Evolutionary conservation across 2,329 filamentous ascomycete genomes (phyloP).

Genomic region (Exophiala sp.): DNA sequence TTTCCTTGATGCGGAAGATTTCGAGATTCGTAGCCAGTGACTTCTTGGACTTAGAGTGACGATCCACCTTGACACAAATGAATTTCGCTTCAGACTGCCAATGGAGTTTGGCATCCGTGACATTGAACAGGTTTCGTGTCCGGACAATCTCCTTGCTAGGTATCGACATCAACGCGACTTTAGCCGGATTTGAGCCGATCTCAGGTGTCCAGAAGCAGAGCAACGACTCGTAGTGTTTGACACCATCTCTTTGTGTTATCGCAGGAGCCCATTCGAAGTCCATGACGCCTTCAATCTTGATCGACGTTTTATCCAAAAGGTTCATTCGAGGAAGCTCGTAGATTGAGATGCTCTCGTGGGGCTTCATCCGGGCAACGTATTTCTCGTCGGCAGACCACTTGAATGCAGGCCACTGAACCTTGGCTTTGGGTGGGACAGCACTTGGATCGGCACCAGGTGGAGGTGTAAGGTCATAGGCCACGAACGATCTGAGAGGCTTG

Average conservation of each 20-base stretch:
- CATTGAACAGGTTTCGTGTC: constrained; percentile 95
- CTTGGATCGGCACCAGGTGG: constrained; percentile 55
- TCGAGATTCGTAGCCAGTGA: constrained; percentile 94
- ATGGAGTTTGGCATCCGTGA: constrained; percentile 94
- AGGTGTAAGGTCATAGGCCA: constrained; percentile 66
- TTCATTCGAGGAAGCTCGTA: constrained; percentile 88
- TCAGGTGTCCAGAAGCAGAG: constrained; percentile 99
- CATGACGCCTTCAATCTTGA: constrained; percentile 94
- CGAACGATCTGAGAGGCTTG: constrained; percentile 86
- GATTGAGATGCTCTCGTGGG: constrained; percentile 80
- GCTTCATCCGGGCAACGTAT: constrained; percentile 87
- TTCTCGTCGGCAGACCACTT: constrained; percentile 99
- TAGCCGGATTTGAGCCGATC: constrained; percentile 94
- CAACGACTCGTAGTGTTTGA: constrained; percentile 91
- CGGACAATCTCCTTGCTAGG: constrained; percentile 91
- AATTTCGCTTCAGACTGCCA: constrained; percentile 96
- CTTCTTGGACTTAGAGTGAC: constrained; percentile 99
- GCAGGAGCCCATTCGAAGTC: constrained; percentile 98
- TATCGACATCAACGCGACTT: constrained; percentile 92
- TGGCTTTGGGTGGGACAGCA: constrained; percentile 70
- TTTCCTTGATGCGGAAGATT: constrained; percentile 95
- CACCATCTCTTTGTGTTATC: constrained; percentile 69
- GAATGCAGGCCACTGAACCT: constrained; percentile 97
- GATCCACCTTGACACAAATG: constrained; percentile 96
- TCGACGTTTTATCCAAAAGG: constrained; percentile 78